These are phyloP conservation scores for Teratosphaeria destructans DNA, from an alignment of 2,329 filamentous ascomycete species.

Conservation along the genomic window DNA sequence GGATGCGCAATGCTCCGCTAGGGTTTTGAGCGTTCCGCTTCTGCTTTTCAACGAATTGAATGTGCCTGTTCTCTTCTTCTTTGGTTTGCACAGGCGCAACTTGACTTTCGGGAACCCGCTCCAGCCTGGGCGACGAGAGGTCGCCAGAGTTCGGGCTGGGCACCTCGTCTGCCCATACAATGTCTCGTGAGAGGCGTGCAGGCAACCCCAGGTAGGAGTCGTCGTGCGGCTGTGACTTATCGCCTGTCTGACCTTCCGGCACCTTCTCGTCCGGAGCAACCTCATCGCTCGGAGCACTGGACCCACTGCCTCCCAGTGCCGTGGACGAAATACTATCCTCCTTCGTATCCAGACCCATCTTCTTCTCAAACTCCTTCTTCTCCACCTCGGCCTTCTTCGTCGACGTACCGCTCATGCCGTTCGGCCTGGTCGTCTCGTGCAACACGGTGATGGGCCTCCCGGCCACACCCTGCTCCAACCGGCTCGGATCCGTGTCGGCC, in stretches of 20 bases:
- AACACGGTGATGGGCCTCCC: slow-evolving; percentile 57
- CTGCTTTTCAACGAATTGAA: slow-evolving; percentile 79
- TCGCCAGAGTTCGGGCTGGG: slow-evolving; percentile 17
- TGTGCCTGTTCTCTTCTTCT: slow-evolving; percentile 49
- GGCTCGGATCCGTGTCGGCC: slow-evolving; percentile 35
- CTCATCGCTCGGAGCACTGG: slow-evolving; percentile 6
- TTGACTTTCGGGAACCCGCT: slow-evolving; percentile 39
- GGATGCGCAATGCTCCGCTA: slow-evolving; percentile 71
- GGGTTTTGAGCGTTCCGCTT: slow-evolving; percentile 53
- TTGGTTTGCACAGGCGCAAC: slow-evolving; percentile 43
- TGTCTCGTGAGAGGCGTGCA: slow-evolving; percentile 31
- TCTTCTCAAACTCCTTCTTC: slow-evolving; percentile 30
- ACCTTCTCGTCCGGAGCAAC: slow-evolving; percentile 2
- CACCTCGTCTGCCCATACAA: slow-evolving; percentile 60
- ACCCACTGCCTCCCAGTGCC: slow-evolving; percentile 21
- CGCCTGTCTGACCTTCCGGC: neutral
- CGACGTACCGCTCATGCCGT: slow-evolving; percentile 39
- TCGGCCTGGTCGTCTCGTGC: slow-evolving; percentile 44
- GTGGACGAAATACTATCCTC: slow-evolving; percentile 22
- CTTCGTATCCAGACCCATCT: slow-evolving; percentile 31
- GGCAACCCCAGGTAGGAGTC: slow-evolving; percentile 17
- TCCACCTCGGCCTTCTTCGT: slow-evolving; percentile 40
- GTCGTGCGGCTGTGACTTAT: neutral
- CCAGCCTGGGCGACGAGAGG: slow-evolving; percentile 29
- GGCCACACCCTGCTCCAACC: slow-evolving; percentile 54